Evolutionary conservation across 2,329 filamentous ascomycete genomes (phyloP).

Genomic region (Aureobasidium pullulans): DNA sequence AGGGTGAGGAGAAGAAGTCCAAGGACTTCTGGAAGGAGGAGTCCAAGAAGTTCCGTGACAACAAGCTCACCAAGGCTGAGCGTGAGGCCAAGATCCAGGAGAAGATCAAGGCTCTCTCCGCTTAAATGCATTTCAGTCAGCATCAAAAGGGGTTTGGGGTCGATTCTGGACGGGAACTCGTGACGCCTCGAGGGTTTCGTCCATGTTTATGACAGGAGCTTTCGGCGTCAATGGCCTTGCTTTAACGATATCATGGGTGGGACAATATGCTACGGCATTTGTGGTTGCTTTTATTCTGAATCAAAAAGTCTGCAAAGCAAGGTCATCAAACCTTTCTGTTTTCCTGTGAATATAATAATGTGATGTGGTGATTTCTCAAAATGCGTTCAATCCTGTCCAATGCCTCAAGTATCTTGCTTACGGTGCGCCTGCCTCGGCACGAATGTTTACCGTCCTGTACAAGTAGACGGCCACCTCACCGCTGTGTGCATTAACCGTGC

Average conservation of each 20-base stretch:
- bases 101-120: conserved; percentile 73
- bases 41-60: conserved; percentile 77
- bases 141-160: conserved; percentile 14
- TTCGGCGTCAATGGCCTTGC: conserved; percentile 15
- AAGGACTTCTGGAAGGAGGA: conserved; percentile 73
- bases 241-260: conserved; percentile 15
- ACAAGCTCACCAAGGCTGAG: conserved; percentile 77
- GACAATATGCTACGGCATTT: conserved; percentile 13
- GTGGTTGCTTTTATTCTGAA: conserved; percentile 12
- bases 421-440: not conserved
- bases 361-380: not conserved
- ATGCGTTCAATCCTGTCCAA: not conserved
- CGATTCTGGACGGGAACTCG: not conserved
- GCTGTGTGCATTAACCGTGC: not conserved
- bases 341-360: not conserved
- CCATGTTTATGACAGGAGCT: conserved; percentile 12
- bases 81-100: conserved; percentile 75
- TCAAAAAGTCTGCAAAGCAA: conserved; percentile 16
- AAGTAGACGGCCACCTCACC: not conserved
- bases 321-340: conserved; percentile 12
- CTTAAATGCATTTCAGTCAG: conserved; percentile 12
- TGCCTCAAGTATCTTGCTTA: not conserved
- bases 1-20: conserved; percentile 76
- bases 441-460: too few relatives aligned
- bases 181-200: conserved; percentile 10